Conservation (phyloP, 2,329 filamentous ascomycete genomes). For the Coniochaeta ligniaria region DNA sequence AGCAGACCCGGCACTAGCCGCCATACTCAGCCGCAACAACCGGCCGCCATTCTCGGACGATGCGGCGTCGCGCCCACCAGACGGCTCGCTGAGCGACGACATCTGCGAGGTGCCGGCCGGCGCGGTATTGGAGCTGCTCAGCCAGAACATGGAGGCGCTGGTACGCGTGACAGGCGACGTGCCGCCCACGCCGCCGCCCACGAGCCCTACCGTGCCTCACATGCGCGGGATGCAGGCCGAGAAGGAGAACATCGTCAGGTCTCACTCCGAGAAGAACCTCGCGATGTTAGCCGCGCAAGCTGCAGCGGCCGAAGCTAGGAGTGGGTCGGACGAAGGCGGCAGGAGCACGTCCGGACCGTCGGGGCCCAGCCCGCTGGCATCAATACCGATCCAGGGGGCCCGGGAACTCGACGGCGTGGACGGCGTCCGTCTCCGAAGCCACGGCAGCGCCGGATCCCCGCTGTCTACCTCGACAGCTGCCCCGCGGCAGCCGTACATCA, state of each 20-base stretch:
- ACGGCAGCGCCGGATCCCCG: constrained; percentile 10
- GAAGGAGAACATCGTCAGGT: constrained; percentile 52
- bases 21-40: constrained; percentile 5
- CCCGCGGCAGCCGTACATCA: constrained; percentile 44
- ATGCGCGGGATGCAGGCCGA: constrained; percentile 57
- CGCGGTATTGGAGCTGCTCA: constrained; percentile 74
- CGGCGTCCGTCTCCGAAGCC: constrained; percentile 6
- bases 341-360: neutral
- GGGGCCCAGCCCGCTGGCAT: neutral
- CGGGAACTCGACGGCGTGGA: constrained; percentile 1
- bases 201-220: constrained; percentile 54
- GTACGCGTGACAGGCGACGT: constrained; percentile 70
- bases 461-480: constrained; percentile 9
- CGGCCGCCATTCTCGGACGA: constrained; percentile 4
- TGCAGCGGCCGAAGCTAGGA: neutral
- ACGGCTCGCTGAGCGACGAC: constrained; percentile 42
- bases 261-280: constrained; percentile 49
- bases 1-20: constrained; percentile 24
- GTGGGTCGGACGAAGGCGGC: constrained; percentile 24
- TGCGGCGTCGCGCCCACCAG: constrained; percentile 17
- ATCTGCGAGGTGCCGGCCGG: constrained; percentile 66
- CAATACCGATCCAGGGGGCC: neutral
- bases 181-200: constrained; percentile 69
- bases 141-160: constrained; percentile 61
- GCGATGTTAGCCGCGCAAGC: constrained; percentile 23